phyloP scores from a whole-genome alignment of 306 rosid species.

The Prunus salicina region DNA sequence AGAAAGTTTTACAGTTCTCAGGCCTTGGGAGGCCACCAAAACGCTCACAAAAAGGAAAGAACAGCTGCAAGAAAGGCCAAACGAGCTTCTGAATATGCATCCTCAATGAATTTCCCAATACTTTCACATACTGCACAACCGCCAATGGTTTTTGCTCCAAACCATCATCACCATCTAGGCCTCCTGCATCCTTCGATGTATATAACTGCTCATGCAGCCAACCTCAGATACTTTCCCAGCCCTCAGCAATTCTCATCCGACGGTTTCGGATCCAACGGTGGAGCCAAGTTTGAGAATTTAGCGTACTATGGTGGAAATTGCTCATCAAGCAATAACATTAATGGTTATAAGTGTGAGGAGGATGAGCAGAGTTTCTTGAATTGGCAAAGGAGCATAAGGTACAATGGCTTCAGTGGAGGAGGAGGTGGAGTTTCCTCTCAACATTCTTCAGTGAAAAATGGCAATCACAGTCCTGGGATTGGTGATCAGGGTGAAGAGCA shows the following conservation, averaged over 20 bases:
- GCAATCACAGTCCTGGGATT: slow-evolving; percentile 25
- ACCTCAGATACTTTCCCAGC: slow-evolving; percentile 35
- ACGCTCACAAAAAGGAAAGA: slow-evolving; percentile 86
- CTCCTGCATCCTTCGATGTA: slow-evolving; percentile 43
- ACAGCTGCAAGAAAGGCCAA: slow-evolving; percentile 70
- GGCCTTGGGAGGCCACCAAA: slow-evolving; percentile 92
- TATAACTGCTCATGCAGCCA: slow-evolving; percentile 52
- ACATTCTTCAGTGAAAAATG: slow-evolving; percentile 15
- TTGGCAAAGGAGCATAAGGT: slow-evolving; percentile 44
- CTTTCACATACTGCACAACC: slow-evolving; percentile 17
- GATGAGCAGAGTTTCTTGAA: slow-evolving; percentile 38
- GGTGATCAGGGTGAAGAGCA: slow-evolving; percentile 40
- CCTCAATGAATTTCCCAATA: slow-evolving; percentile 14
- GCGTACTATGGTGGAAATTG: slow-evolving; percentile 33
- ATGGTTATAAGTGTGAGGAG: slow-evolving; percentile 24
- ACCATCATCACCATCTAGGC: slow-evolving; percentile 38
- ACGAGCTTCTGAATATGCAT: slow-evolving; percentile 30
- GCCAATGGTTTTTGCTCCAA: slow-evolving; percentile 43
- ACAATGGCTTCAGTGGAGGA: slow-evolving; percentile 23
- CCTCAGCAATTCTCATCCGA: slow-evolving; percentile 34
- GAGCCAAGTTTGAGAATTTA: slow-evolving; percentile 43
- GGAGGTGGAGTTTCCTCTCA: slow-evolving; percentile 32
- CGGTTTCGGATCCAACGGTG: slow-evolving; percentile 43
- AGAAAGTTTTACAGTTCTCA: slow-evolving; percentile 81
- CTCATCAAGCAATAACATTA: slow-evolving; percentile 17